phyloP scores from a whole-genome alignment of 164 flowering plant species.

The Annona squamosa region DNA sequence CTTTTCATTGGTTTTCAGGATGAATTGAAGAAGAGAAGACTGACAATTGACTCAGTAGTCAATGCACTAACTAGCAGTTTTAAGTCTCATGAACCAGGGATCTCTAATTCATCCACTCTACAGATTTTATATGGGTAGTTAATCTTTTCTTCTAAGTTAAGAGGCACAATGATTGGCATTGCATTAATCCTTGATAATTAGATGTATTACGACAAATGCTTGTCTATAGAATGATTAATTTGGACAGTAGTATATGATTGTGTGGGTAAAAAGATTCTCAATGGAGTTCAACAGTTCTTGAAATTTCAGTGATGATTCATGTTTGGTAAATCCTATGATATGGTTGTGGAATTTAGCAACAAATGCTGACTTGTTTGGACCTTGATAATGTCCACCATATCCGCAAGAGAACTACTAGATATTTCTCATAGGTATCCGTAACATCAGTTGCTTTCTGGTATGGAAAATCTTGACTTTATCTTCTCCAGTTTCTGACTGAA shows the following conservation, averaged over 20 bases:
- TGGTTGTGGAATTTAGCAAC: not conserved
- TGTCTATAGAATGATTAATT: not conserved
- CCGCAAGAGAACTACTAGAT: too few species aligned
- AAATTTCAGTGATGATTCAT: not conserved
- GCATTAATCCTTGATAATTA: not conserved
- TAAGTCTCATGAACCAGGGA: slow-evolving; percentile 18
- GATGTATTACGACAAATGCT: not conserved
- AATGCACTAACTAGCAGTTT: slow-evolving; percentile 40
- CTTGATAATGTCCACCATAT: not conserved
- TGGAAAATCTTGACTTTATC: not conserved
- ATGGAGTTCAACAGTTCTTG: not conserved
- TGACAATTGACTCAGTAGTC: slow-evolving; percentile 41
- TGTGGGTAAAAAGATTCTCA: too few species aligned
- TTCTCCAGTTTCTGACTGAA: slow-evolving; percentile 10
- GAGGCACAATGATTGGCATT: not conserved
- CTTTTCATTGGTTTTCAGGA: slow-evolving; percentile 35
- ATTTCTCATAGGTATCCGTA: too few species aligned
- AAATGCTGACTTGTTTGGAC: not conserved
- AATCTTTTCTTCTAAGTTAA: not conserved
- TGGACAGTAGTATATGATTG: not conserved
- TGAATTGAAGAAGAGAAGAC: slow-evolving; percentile 31
- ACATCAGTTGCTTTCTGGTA: too few species aligned
- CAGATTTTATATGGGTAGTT: slow-evolving; percentile 49
- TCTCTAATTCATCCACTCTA: slow-evolving; percentile 35
- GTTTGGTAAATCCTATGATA: not conserved